Conservation (phyloP, 1,284 basidiomycete species). For the Apiotrichum akiyoshidainum region DNA sequence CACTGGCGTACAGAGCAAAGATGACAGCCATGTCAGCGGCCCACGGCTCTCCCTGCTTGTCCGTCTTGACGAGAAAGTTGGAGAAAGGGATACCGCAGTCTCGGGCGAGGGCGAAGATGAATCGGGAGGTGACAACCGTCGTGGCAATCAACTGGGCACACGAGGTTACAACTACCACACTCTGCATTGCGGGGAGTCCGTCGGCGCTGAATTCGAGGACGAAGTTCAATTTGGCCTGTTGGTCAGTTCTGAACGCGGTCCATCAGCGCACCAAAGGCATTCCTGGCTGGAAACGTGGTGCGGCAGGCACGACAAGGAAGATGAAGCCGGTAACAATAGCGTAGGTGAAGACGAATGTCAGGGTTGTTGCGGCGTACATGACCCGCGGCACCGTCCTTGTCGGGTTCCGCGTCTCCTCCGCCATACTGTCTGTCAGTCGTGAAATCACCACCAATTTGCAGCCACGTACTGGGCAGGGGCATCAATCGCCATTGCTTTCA, state of each 20-base stretch:
- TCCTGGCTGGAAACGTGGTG: not conserved
- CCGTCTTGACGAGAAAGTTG: not conserved
- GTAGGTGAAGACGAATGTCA: conserved; percentile 7
- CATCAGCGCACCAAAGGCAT: too few species aligned
- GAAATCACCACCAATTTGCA: too few species aligned
- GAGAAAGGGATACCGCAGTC: conserved; percentile 45
- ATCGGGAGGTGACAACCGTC: conserved; percentile 45
- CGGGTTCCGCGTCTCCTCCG: conserved; percentile 36
- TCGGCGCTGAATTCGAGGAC: not conserved
- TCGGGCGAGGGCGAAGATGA: conserved; percentile 44
- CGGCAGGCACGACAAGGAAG: not conserved
- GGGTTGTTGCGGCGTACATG: conserved; percentile 34
- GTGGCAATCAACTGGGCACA: conserved; percentile 27
- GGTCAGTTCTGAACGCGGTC: too few species aligned
- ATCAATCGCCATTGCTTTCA: not conserved
- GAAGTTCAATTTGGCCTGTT: too few species aligned
- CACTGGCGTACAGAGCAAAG: not conserved
- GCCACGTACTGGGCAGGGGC: conserved; percentile 1
- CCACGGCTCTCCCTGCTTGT: not conserved
- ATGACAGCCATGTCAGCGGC: not conserved
- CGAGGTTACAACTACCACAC: not conserved
- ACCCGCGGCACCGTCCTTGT: conserved; percentile 45
- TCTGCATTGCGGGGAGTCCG: not conserved
- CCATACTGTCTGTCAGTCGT: conserved; percentile 1
- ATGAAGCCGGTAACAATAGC: not conserved